Percentiles rank a stretch among this genome's conserved stretches.
phyloP scores from a whole-genome alignment of 768 basidiomycete genomes.

The Leccinum longicurvipes region DNA sequence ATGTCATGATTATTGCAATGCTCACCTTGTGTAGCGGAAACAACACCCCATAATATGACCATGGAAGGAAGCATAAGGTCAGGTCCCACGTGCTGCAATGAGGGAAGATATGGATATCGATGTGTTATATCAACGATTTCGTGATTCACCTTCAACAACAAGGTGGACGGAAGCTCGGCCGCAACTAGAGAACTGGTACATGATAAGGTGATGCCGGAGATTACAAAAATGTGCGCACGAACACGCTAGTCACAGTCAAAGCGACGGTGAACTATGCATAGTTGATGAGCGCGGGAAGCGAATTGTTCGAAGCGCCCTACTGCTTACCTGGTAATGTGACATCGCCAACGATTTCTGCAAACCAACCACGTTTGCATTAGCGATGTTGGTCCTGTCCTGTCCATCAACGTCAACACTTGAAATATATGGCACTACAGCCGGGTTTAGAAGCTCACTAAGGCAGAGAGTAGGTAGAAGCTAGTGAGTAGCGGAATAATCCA shows the following conservation, averaged over 20 bases:
- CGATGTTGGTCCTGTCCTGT: slow-evolving; percentile 45
- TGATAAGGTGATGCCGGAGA: not conserved
- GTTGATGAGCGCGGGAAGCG: not conserved
- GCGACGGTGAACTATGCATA: slow-evolving; percentile 31
- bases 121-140: not conserved
- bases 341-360: slow-evolving; percentile 47
- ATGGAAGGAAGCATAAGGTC: slow-evolving; percentile 59
- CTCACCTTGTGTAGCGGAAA: slow-evolving; percentile 56
- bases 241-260: slow-evolving; percentile 31
- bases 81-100: slow-evolving; percentile 42
- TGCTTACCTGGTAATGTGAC: slow-evolving; percentile 26
- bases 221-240: not conserved
- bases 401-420: not conserved
- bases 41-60: slow-evolving; percentile 62
- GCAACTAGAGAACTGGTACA: slow-evolving; percentile 43
- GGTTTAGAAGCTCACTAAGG: slow-evolving; percentile 38
- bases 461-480: slow-evolving; percentile 48
- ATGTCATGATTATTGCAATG: not conserved
- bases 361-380: slow-evolving; percentile 60
- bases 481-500: slow-evolving; percentile 48
- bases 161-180: slow-evolving; percentile 58
- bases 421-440: not conserved
- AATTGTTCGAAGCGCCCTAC: not conserved
- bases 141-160: slow-evolving; percentile 46
- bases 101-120: not conserved